A percentile compares a stretch with the other conserved stretches of the same genome.
Conservation (phyloP, 2,329 filamentous ascomycete species). For the Allantophomopsis lycopodina region DNA sequence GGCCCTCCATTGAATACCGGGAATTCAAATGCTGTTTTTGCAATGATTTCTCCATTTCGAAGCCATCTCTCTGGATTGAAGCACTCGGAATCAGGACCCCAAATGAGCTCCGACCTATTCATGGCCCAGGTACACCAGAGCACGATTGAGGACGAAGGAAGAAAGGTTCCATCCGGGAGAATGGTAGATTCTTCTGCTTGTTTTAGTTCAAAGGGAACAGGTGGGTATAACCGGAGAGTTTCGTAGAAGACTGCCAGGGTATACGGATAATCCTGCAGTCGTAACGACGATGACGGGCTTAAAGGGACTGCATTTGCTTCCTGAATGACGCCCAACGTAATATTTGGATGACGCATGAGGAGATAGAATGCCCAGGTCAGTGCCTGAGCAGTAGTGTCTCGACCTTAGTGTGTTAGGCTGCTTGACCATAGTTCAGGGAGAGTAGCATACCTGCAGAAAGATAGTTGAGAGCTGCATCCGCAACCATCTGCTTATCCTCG, state of each 20-base stretch:
- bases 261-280: constrained; percentile 32
- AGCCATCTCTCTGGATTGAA: constrained; percentile 48
- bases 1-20: constrained; percentile 52
- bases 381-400: constrained; percentile 51
- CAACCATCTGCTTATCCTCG: constrained; percentile 37
- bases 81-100: constrained; percentile 40
- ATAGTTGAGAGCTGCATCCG: constrained; percentile 52
- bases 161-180: constrained; percentile 45
- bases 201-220: constrained; percentile 53
- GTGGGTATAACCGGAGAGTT: constrained; percentile 44
- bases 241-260: constrained; percentile 50
- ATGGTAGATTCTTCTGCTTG: constrained; percentile 36
- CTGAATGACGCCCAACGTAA: constrained; percentile 24
- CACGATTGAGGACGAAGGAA: constrained; percentile 38
- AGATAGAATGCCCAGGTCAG: constrained; percentile 52
- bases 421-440: not conserved
- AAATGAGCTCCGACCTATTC: constrained; percentile 39
- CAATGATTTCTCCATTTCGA: constrained; percentile 24
- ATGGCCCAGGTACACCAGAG: constrained; percentile 54
- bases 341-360: constrained; percentile 34
- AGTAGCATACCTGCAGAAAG: constrained; percentile 36
- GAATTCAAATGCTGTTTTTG: constrained; percentile 38
- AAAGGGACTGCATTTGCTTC: constrained; percentile 21
- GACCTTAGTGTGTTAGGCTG: constrained; percentile 19
- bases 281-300: constrained; percentile 2